Evolutionary conservation across 805 yeast genomes (phyloP), one percentile per base, ranked within the genome.

Genomic region (Starmerella geochares): DNA sequence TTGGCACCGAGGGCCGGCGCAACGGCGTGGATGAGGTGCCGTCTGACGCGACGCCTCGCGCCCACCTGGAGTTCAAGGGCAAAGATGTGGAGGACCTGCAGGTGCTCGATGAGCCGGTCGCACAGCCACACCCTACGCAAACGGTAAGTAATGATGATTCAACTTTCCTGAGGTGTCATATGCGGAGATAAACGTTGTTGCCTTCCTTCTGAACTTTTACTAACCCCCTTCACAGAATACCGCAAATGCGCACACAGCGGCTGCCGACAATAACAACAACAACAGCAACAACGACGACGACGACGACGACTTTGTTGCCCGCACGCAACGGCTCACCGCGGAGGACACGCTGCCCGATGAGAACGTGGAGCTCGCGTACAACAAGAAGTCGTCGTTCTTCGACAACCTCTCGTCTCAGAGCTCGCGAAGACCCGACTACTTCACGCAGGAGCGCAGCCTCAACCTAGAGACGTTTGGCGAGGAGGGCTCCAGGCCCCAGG

Each of bases 1-100:
- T 81, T 57, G 98, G 97, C 49, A 84, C 96, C 19, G 97, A 90
- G 66, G 96, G 95, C 27, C 77, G 97, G 60, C 72, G 82, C 57
- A 68, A 71, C 13, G 86, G 83, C 64, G 70, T 74, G 14, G 72
- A 76, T 55, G 82, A 94, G 6, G 80, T 85, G 17, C 36, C 47
- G 14, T 23, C 17, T 7, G 38, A 44, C 24, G 73, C 72, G 32
- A 79, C 74, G 38, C 74, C 81, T 14, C 33, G 31, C 13, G 31
- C 51, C 7, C 36, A 29, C 17, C 86, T 92, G 46, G 84, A 83
- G 49, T 83, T 92, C 65, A 78, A 88, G 58, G 98, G 98, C 33
- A 78, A 84, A 23, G 96, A 90, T 60, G 96, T 92, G 20, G 83
- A 85, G 67, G 95, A 84, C 61, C 73, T 92, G 65, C 79, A 79